Percentiles rank a stretch among this genome's conserved stretches.
phyloP scores from a whole-genome alignment of 768 basidiomycete genomes.

The Boletus subcaerulescens region DNA sequence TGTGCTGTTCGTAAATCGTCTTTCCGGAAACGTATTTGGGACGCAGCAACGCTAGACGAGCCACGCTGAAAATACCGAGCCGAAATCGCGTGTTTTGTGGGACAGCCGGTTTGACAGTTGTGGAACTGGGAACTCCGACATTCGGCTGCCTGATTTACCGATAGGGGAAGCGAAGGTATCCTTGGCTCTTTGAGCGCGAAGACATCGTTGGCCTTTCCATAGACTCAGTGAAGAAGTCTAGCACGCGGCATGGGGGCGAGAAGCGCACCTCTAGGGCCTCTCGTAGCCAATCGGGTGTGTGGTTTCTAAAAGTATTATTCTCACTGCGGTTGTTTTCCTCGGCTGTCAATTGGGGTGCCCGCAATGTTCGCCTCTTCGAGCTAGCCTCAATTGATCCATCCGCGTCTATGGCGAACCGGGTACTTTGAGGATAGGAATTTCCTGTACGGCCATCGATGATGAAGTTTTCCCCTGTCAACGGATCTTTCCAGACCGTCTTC shows the following conservation, averaged over 20 bases:
- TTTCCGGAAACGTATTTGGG: slow-evolving; percentile 44
- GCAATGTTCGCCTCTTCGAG: slow-evolving; percentile 16
- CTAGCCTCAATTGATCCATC: slow-evolving; percentile 6
- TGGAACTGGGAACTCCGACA: slow-evolving; percentile 5
- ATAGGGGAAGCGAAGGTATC: slow-evolving; percentile 38
- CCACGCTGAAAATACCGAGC: slow-evolving; percentile 8
- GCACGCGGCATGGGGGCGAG: slow-evolving; percentile 8
- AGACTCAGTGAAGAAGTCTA: slow-evolving; percentile 7
- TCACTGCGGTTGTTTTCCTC: background rate
- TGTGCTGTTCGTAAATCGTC: slow-evolving; percentile 53
- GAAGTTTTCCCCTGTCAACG: slow-evolving; percentile 55
- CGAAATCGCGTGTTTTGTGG: slow-evolving; percentile 4
- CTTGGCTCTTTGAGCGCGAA: slow-evolving; percentile 49
- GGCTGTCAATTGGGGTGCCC: slow-evolving; percentile 2
- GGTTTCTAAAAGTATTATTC: slow-evolving; percentile 12
- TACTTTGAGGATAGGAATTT: slow-evolving; percentile 49
- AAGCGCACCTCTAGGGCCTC: slow-evolving; percentile 53
- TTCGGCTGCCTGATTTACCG: slow-evolving; percentile 10
- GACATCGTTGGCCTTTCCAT: slow-evolving; percentile 49
- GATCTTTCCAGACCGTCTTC: slow-evolving; percentile 54
- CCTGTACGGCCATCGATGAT: slow-evolving; percentile 68
- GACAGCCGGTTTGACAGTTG: slow-evolving; percentile 13
- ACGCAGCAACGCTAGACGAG: slow-evolving; percentile 10
- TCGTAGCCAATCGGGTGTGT: slow-evolving; percentile 61
- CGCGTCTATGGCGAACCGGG: slow-evolving; percentile 6